Percentiles rank a stretch among this genome's conserved stretches.
phyloP scores from a whole-genome alignment of 768 basidiomycete genomes.

The Coprinopsis marcescibilis region DNA sequence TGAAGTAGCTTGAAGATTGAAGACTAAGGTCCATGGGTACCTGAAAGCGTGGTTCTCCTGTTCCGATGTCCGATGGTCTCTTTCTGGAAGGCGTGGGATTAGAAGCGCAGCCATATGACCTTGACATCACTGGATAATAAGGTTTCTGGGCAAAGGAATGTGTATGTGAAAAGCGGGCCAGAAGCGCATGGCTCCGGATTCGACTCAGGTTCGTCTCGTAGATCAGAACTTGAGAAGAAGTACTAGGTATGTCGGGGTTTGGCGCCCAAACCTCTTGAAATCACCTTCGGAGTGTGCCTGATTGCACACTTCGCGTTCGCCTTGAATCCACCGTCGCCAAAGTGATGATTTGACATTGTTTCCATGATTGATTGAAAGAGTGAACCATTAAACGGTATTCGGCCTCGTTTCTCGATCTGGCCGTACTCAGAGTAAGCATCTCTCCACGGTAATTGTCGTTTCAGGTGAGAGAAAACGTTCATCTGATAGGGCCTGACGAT shows the following conservation, averaged over 20 bases:
- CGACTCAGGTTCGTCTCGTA: too few species aligned
- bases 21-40: background rate
- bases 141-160: too few species aligned
- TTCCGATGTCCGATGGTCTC: slow-evolving; percentile 6
- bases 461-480: background rate
- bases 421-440: slow-evolving; percentile 3
- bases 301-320: background rate
- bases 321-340: background rate
- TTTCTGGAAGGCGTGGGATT: slow-evolving; percentile 9
- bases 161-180: too few species aligned
- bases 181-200: too few species aligned
- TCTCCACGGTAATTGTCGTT: background rate
- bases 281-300: background rate
- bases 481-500: slow-evolving; percentile 4
- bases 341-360: background rate
- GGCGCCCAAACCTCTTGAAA: too few species aligned
- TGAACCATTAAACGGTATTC: background rate
- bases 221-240: too few species aligned
- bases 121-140: background rate
- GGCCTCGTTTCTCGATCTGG: background rate
- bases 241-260: too few species aligned
- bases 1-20: background rate
- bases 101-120: slow-evolving; percentile 10
- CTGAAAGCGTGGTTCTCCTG: slow-evolving; percentile 6
- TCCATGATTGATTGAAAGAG: background rate